Base-by-base conservation (phyloP, 2,329 filamentous ascomycete species). In the Cytospora piceicola region DNA sequence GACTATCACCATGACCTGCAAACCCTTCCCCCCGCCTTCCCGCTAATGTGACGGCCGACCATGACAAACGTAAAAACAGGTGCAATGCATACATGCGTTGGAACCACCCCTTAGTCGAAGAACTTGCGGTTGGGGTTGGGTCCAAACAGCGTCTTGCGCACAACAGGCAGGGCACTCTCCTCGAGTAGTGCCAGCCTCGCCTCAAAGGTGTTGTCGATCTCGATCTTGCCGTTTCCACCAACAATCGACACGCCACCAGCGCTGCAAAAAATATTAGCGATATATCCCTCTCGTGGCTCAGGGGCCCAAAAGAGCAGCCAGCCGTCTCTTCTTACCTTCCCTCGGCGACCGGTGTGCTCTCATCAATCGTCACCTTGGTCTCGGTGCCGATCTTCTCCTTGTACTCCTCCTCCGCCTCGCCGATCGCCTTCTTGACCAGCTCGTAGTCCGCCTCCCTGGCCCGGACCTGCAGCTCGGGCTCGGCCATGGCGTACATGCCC, bases 141-240 rank as follows among this genome's bases (percentile, higher is more conserved):
- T 68, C 95, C 95, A 75, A 99, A 99, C 67, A 99, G 84, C 20
- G 90, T 90, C 77, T 91, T 87, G 75, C 95, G 87, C 74, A 99
- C 89, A 54, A 88, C 88, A 17, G 95, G 95, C 66, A 97, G 86
- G 60, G 92, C 91, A 71, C 91, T 91, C 65, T 90, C 89, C 80
- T 97, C 90, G 70, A 98, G 87, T 68, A 98, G 84, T 74, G 86
- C 87, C 78, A 99, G 83, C 71, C 95, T 89, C 76, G 96, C 91
- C 77, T 98, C 95, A 72, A 98, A 91, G 63, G 95, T 98, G 83
- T 99, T 98, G 86, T 97, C 94, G 79, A 99, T 94, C 74, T 97
- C 93, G 77, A 99, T 98, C 85, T 94, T 97, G 77, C 95, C 95
- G 70, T 84, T 85, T 71, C 91, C 90, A 70, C 94, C 93, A 63